Base-by-base conservation (phyloP, 2,329 filamentous ascomycete species). In the Alternaria gansuensis region DNA sequence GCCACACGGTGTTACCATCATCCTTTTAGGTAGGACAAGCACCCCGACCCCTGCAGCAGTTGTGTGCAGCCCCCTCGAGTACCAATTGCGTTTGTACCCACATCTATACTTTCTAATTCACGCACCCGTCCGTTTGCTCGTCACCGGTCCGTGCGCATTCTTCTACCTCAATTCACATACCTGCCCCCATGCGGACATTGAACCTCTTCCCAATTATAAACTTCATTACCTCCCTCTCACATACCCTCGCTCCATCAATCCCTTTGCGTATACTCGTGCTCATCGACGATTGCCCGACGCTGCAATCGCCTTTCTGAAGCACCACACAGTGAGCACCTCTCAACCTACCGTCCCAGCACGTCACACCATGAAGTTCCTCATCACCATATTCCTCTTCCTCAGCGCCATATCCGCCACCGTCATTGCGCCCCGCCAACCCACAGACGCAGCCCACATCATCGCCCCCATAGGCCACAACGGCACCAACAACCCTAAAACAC, bases 311-410 rank as follows among this genome's bases (percentile, higher is more conserved):
- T 24, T 23, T 23, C 21, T 23, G 23, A 17, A 36, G 8, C 5
- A 36, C 17, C 31, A 37, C 6, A 49, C 21, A 49, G 46, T 37
- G 0, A 17, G 3, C 28, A 37, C 13, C 17, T 7, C 37, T 3
- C 37, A 24, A 24, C 49, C 24, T 24, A 40, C 37, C 11, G 5
- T 40, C 21, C 37, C 14, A 24, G 24, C 39, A 24, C 26, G 11
- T 29, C 17, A 14, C 28, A 43, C 26, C n/a, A 59, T 59, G 57
- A 59, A 59, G 40, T 34, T 56, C 28, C 13, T 56, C 40, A 11
- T 34, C 5, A 4, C 39, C 23, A n/a, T 51, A 3, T 33, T 24
- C 11, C 14, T 54, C 29, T 26, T n/a, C 4, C 28, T 50, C 5
- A 2, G 13, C 13, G 14, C 23, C 46, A 4, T 24, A 0, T 41